These are phyloP conservation scores for Thelephora ganbajun DNA, from an alignment of 768 basidiomycete species.

Conservation along the genomic window DNA sequence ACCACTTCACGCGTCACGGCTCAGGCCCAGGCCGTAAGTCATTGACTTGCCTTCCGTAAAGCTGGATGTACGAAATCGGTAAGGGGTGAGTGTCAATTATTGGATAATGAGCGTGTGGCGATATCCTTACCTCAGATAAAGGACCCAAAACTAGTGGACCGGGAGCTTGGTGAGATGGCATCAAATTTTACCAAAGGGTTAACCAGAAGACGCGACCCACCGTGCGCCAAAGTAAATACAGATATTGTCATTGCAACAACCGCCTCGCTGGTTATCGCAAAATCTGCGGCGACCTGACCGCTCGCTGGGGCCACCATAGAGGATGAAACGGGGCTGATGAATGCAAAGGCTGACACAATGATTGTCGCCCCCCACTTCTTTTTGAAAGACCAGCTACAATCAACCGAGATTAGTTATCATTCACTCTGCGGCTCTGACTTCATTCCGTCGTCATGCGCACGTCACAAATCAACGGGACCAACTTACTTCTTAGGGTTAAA, in stretches of 20 bases:
- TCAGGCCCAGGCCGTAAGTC: not conserved
- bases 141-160: conserved; percentile 29
- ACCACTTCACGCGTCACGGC: not conserved
- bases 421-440: conserved; percentile 1
- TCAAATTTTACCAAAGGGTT: not conserved
- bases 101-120: too few species aligned
- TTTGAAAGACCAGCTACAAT: conserved; percentile 36
- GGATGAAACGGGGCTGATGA: conserved; percentile 55
- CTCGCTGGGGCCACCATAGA: conserved; percentile 61
- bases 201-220: conserved; percentile 18
- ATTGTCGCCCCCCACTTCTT: conserved; percentile 52
- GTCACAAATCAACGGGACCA: not conserved
- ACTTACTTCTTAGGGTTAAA: conserved; percentile 21
- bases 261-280: conserved; percentile 36
- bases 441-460: too few species aligned
- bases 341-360: conserved; percentile 55
- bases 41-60: conserved; percentile 26
- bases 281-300: conserved; percentile 30
- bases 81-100: conserved; percentile 17
- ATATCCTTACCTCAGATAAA: conserved; percentile 9
- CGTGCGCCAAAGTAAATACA: conserved; percentile 42
- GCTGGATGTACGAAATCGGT: conserved; percentile 48
- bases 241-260: conserved; percentile 45
- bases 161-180: too few species aligned
- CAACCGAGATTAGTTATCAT: too few species aligned